Conservation (phyloP, 1,284 basidiomycete species). For the Flammula alnicola region DNA sequence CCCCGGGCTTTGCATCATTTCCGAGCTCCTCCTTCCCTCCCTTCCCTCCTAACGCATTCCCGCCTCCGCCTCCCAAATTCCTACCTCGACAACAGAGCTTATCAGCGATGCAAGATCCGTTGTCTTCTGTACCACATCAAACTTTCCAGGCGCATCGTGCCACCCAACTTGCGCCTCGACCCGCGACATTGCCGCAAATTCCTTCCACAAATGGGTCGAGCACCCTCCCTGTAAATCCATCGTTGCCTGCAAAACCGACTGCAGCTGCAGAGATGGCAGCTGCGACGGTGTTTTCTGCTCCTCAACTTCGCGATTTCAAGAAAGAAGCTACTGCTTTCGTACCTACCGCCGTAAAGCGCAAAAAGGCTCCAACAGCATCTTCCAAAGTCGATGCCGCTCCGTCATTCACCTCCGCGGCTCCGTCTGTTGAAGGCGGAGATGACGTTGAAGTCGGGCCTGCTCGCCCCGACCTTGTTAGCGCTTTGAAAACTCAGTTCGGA, state of each 20-base stretch:
- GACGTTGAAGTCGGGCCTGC: conserved; percentile 36
- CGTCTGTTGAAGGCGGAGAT: conserved; percentile 35
- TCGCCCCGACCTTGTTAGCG: conserved; percentile 68
- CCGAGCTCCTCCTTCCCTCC: conserved; percentile 35
- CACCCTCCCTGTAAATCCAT: conserved; percentile 37
- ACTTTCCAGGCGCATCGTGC: conserved; percentile 66
- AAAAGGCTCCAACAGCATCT: conserved; percentile 47
- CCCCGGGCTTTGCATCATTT: conserved; percentile 37
- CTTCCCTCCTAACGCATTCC: conserved; percentile 32
- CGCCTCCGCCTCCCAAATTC: conserved; percentile 60
- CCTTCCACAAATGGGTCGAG: conserved; percentile 26
- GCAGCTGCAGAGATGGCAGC: conserved; percentile 41
- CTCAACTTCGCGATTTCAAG: conserved; percentile 87
- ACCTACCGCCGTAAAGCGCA: conserved; percentile 71
- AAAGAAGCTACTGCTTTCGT: conserved; percentile 92
- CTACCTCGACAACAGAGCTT: conserved; percentile 59
- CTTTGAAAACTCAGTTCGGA: conserved; percentile 64
- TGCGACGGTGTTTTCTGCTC: conserved; percentile 81
- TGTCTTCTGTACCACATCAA: conserved; percentile 66
- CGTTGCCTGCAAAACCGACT: conserved; percentile 49
- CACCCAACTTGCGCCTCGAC: conserved; percentile 32
- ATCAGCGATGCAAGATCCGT: conserved; percentile 63
- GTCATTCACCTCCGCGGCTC: conserved; percentile 40
- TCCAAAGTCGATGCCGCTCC: conserved; percentile 70
- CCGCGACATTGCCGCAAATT: conserved; percentile 45